Base-by-base conservation (phyloP, 1,284 basidiomycete species). In the Ganoderma multipileum region DNA sequence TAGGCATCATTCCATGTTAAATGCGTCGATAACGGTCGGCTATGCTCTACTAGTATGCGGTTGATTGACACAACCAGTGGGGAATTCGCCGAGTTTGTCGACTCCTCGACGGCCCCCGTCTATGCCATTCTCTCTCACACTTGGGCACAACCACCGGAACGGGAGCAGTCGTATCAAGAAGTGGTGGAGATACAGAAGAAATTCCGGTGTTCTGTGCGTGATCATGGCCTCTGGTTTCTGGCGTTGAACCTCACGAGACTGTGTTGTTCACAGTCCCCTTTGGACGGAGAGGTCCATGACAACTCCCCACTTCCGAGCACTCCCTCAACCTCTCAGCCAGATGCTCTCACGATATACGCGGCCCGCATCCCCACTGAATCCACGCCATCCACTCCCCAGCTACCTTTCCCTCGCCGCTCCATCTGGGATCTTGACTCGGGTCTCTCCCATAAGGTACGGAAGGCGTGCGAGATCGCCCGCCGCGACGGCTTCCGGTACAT, bases 81-180 rank as follows among this genome's bases (percentile, higher is more conserved):
- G 23, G 41, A 47, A 41, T 54, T 64, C 3, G 38, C 41, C 39
- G 41, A 30, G 16, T 58, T 64, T 28, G 3, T 14, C 39, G 30
- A 54, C 28, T 54, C 39, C 1, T 54, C 52, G 6, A 42, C 7
- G 26, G 26, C 23, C 11, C 55, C 54, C 54, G 30, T 5, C 39
- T 66, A 66, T 12, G 65, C 65, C 2, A 66, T 62, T 23, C 44
- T 66, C 1, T 66, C 65, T 2, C 65, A 66, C 14, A 36, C 38
- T 14, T 66, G 65, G 65, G 54, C 7, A 4, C 47, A 12, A 2
- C 7, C n/a, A 12, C 47, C 47, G 14, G 3, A 36, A 23, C 26
- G 20, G 3, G 65, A 66, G 52, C 50, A 61, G 20, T 36, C 65
- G 2, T 66, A 39, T 28, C 60, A 66, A 18, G 63, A 64, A 2